Base-by-base conservation (phyloP, 495 filamentous ascomycete genomes). In the Xeromyces bisporus region DNA sequence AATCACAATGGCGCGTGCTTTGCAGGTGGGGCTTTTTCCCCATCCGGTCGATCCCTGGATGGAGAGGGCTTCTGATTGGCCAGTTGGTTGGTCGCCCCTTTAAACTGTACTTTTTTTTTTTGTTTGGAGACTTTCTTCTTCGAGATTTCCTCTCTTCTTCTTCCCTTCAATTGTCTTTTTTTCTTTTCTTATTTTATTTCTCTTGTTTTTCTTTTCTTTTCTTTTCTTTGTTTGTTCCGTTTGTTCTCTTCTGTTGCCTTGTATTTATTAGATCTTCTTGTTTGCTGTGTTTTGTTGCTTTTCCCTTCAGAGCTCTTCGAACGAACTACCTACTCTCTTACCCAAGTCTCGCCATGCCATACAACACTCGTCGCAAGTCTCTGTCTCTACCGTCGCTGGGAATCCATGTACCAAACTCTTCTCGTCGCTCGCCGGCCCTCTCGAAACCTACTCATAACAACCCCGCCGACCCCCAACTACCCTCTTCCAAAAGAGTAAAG, bases 291-390 rank as follows among this genome's bases (percentile, higher is more conserved):
- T 28, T 9, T 30, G 16, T 15, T 20, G 10, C 4, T 14, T 21
- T 9, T 35, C 32, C 36, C 5, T 15, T 38, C 12, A 23, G 29
- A 9, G 27, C 27, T 16, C 18, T 32, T 21, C 44, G 35, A 26
- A 40, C 41, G 18, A 40, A 47, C 28, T 39, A 43, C n/a, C n/a
- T 6, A 26, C 35, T 36, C 7, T 15, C 15, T 20, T n/a, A 11
- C 23, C 18, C 34, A 24, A 13, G 18, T 28, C 25, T 38, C 50
- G 71, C 38, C 43, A 93, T 92, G 84, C 83, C 84, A 39, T 94
- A 94, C 69, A 93, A 97, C 56, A 97, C 89, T 38, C 79, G 89
- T 58, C 77, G 89, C 55, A 97, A 96, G 62, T 93, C 85, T 48
- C 58, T 97, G 46, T 97, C 89, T 18, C 66, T 97, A 40, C 80